Evolutionary conservation across 257 asterid genomes (phyloP), one percentile per base, ranked within the genome.

Genomic region (Avicennia marina): DNA sequence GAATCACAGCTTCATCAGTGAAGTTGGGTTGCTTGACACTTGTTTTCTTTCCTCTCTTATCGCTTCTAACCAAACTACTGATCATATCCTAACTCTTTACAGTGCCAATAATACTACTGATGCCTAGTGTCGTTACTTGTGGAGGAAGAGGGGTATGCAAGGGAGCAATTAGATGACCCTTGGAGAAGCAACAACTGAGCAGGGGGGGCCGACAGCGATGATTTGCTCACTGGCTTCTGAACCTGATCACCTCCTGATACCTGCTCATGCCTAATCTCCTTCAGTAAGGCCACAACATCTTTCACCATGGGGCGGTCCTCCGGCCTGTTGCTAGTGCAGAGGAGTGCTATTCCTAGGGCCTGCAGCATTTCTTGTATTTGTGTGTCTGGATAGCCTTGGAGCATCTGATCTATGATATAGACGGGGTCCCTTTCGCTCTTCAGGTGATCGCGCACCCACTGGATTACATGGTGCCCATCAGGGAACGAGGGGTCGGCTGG

Each of bases 291-390:
- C 53, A 82, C 93, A 0, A 88, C 95, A 12, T 88, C 95, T 38
- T 88, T 85, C 95, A 88, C 85, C 4, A 85, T 60, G 2, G 95
- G 95, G 9, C 95, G 80, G 26, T 88, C 94, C 5, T 70, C 86
- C 0, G 84, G 85, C 1, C 93, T 74, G 15, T 80, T 82, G 58
- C 90, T 88, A 0, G 95, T 85, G 77, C 96, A 85, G 10, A 88
- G 78, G 12, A 88, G 60, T 55, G 93, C 81, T 22, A 85, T 85
- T 17, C 95, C 95, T 0, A 88, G 86, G 69, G 90, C 84, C 66
- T 88, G 95, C 12, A 88, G 78, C 93, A 88, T 88, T 66, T 85
- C 96, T 60, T 88, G 95, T 29, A 88, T 66, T 40, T 85, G 93
- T 48, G 95, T 64, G 57, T 85, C 90, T 0, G 94, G 84, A 47